Conservation (phyloP, 2,329 filamentous ascomycete genomes). For the Triangularia setosa region DNA sequence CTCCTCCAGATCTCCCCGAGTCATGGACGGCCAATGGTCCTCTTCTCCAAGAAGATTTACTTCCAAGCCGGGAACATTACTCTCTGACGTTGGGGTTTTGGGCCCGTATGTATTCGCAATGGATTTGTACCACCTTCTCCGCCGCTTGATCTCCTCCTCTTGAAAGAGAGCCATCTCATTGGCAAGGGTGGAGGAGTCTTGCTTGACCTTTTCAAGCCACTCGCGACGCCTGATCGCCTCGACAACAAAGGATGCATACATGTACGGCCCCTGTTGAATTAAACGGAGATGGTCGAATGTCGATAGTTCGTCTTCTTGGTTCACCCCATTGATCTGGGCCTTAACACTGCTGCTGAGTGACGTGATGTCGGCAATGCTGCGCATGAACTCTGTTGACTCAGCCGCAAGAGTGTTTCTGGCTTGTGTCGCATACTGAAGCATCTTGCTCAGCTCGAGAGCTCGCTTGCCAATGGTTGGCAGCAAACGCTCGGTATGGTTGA, state of each 20-base stretch:
- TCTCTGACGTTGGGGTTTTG: conserved; percentile 59
- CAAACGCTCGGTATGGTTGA: conserved; percentile 59
- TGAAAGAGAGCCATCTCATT: conserved; percentile 92
- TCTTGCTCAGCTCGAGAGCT: conserved; percentile 57
- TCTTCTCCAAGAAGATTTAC: conserved; percentile 80
- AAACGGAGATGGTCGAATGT: conserved; percentile 77
- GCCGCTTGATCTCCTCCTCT: conserved; percentile 84
- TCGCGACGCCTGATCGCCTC: conserved; percentile 83
- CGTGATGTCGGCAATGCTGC: conserved; percentile 75
- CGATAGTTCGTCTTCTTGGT: conserved; percentile 70
- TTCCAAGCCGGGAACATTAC: conserved; percentile 71
- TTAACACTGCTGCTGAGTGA: conserved; percentile 69
- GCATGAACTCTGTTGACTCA: conserved; percentile 71
- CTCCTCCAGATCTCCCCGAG: conserved; percentile 69
- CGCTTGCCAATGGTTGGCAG: conserved; percentile 56
- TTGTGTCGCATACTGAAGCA: conserved; percentile 56
- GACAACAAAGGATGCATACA: conserved; percentile 84
- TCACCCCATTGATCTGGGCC: conserved; percentile 65
- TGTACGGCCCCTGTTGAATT: conserved; percentile 77
- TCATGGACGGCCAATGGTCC: conserved; percentile 73
- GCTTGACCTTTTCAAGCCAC: conserved; percentile 87
- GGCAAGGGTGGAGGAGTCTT: conserved; percentile 79
- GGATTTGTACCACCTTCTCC: conserved; percentile 85
- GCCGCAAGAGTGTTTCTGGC: conserved; percentile 65
- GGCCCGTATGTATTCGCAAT: conserved; percentile 70